Evolutionary conservation across 805 yeast genomes (phyloP).

Genomic region (Candida suzukii): DNA sequence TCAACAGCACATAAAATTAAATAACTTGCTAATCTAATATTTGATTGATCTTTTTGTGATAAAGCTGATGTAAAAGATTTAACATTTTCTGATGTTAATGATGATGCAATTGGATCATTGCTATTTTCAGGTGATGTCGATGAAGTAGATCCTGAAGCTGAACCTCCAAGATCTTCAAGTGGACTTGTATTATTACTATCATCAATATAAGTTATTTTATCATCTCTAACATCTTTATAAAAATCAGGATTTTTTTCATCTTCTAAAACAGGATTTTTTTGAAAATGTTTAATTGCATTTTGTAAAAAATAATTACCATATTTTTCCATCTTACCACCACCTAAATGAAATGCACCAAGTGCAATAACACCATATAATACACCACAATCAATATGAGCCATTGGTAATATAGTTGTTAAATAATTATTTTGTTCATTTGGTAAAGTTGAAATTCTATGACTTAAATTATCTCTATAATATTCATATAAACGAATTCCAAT

Average conservation of each 20-base stretch:
- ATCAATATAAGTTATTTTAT: slow-evolving; percentile 3
- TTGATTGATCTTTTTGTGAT: slow-evolving; percentile 25
- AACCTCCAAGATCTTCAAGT: not conserved
- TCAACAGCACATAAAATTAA: slow-evolving; percentile 72
- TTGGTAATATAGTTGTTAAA: slow-evolving; percentile 45
- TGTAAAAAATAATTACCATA: slow-evolving; percentile 44
- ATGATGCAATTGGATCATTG: not conserved
- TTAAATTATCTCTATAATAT: slow-evolving; percentile 40
- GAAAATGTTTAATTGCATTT: slow-evolving; percentile 37
- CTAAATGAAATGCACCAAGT: slow-evolving; percentile 50
- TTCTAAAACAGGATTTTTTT: slow-evolving; percentile 21
- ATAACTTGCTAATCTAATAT: slow-evolving; percentile 53
- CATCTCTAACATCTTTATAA: slow-evolving; percentile 17
- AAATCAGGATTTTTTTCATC: slow-evolving; percentile 12
- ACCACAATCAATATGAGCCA: slow-evolving; percentile 45
- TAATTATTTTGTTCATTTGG: slow-evolving; percentile 44
- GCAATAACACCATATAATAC: slow-evolving; percentile 46
- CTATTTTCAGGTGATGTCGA: not conserved
- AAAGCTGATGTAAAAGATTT: slow-evolving; percentile 7
- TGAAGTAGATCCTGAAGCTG: too few relatives aligned
- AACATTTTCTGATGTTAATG: slow-evolving; percentile 5
- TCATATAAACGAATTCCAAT: slow-evolving; percentile 35
- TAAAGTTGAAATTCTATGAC: slow-evolving; percentile 38
- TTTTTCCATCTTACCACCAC: slow-evolving; percentile 32
- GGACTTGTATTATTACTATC: not conserved